Evolutionary conservation across 2,329 filamentous ascomycete species (phyloP), one percentile per base, ranked within the genome.

Genomic region (Cladosporium halotolerans): DNA sequence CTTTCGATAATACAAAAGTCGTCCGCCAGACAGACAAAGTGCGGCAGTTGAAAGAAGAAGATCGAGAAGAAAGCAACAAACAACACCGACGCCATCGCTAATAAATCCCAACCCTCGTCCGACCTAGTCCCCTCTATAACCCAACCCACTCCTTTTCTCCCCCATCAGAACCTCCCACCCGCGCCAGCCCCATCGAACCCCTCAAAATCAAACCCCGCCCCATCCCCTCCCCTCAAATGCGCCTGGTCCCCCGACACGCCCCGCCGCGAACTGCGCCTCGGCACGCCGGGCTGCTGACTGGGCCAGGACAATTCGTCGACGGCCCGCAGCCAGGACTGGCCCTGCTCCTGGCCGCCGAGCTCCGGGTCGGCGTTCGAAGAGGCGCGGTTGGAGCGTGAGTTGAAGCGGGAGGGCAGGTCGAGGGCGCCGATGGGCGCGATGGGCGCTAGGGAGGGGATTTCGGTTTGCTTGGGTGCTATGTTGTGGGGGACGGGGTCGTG

Each of bases 341-440:
- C 59, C 9, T 47, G 50, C 18, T 44, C n/a, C 23, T 23, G 50
- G 43, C 14, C 44, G 6, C 14, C 11, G 36, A 6, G 28, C 10
- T 7, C 2, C 11, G 32, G n/a, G n/a, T 39, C 36, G 32, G 45
- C 13, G n/a, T 41, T 46, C n/a, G 44, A 46, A 2, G 44, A 19
- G 13, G 11, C 34, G 43, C 6, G 41, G 9, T 54, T 46, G 7
- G 44, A 16, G 55, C 60, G 46, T 1, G 63, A 65, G 50, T 60
- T 60, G 55, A 64, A 68, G 43, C 64, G 59, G n/a, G 60, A 63
- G 9, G 65, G 65, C 14, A 68, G 46, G 33, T 66, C 63, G 13
- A 68, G 58, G 19, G 55, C 57, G 16, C 64, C 64, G 11, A 63
- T 57, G 2, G 50, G 36, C n/a, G 63, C 61, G 10, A 68, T 66